Base-by-base conservation (phyloP, 225 moss, liverwort and hornwort genomes). In the Rhytidiadelphus loreus region DNA sequence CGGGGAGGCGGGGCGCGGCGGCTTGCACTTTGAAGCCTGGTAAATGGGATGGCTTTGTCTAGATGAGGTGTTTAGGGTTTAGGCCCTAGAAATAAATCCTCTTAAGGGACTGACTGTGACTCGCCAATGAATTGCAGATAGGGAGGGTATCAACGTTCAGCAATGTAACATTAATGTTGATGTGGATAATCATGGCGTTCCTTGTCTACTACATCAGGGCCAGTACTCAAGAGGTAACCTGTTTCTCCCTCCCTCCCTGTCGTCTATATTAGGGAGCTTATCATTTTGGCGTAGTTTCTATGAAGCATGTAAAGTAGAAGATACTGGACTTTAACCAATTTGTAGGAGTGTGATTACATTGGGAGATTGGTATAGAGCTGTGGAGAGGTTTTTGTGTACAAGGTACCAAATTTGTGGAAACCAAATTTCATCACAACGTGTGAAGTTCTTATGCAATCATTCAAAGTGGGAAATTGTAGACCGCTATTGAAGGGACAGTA, bases 101-200 rank as follows among this genome's bases (percentile, higher is more conserved):
- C 58, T 57, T 11, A 32, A 58, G 64, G 74, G 32, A 33, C 72
- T 84, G 85, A 85, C 76, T 72, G 32, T 62, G 88, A 16, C 57
- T 88, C 35, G 13, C 61, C 53, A 70, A 71, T 56, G 58, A 76
- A 39, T 86, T 80, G 85, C 96, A 96, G 96, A 92, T 96, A 84
- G 96, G 93, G 93, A 94, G 88, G 87, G 95, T 94, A 85, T 93
- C 96, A 87, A 97, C 99, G 18, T 90, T 93, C 83, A 90, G 96
- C 72, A 99, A 99, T 89, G 89, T 99, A 50, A 88, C 95, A 66
- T 90, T 99, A 65, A 72, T 96, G 83, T 89, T 92, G 82, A 75
- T 96, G 83, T 99, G 98, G 98, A 88, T 97, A 91, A 91, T 95
- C 76, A 99, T 99, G 92, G 92, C 94, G 37, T 95, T 95, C 77